Base-by-base conservation (phyloP, 1,284 basidiomycete genomes). In the Apiotrichum gamsii region DNA sequence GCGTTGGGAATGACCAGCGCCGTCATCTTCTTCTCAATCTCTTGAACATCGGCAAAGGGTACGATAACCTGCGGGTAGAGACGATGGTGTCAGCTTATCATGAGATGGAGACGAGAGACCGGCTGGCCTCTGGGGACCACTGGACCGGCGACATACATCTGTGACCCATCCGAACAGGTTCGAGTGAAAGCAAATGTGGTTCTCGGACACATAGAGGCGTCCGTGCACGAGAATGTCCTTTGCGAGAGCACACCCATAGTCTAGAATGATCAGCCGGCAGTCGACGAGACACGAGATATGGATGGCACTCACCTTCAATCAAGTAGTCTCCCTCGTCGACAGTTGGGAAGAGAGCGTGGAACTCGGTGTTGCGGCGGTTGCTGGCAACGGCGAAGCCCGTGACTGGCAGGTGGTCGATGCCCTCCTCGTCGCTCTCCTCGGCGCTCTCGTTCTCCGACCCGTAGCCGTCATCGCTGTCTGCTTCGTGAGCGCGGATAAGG, bases 81-180 rank as follows among this genome's bases (percentile, higher is more conserved):
- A n/a, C n/a, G n/a, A n/a, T 39, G 11, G 23, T 36, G 39, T 47
- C 21, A 54, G 44, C 43, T 16, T 28, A 23, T 39, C 32, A 14
- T 9, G 16, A 21, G 41, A 8, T 38, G 43, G 43, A 41, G 46
- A 23, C 15, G 23, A 38, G 24, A n/a, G n/a, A n/a, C n/a, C n/a
- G n/a, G n/a, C n/a, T n/a, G n/a, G n/a, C n/a, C n/a, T n/a, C n/a
- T n/a, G n/a, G n/a, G n/a, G n/a, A n/a, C n/a, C n/a, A n/a, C n/a
- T n/a, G n/a, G n/a, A n/a, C n/a, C n/a, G n/a, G 19, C 3, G 20
- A 77, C 87, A 71, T 66, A 91, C 89, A 65, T 95, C 86, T 16
- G 93, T 97, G 48, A 96, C 86, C 94, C 94, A 98, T 37, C 94
- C 94, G 72, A 98, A 95, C 45, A 99, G 96, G 69, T 96, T 98